Base-by-base conservation (phyloP, 2,329 filamentous ascomycete species). In the Penicillium sp. region DNA sequence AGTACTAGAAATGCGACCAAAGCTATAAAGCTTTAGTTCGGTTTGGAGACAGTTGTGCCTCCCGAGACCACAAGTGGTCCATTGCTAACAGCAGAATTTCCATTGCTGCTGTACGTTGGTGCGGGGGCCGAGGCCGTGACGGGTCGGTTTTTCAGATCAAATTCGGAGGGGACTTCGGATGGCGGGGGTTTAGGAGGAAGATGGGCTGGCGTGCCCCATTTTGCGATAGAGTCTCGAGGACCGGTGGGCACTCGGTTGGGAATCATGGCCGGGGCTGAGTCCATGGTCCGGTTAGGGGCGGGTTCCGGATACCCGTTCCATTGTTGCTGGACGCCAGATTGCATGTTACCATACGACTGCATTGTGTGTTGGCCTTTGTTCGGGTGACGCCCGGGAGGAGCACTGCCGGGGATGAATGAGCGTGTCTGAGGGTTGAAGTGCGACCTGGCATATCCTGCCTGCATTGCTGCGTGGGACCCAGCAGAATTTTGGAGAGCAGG, bases 341-440 rank as follows among this genome's bases (percentile, higher is more conserved):
- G 63, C 55, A 69, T 63, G 17, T 50, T 57, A 33, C 61, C 43
- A 62, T 73, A 74, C 23, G 68, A 51, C 59, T 64, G 67, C 62
- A 69, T 66, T 53, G 54, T 60, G 62, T 67, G 67, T 35, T 71
- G 71, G 54, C 63, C 67, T 58, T 74, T 72, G 47, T 66, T 71
- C 31, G 72, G 69, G 54, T 74, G 72, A 49, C 74, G 73, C 13
- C 64, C 53, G 15, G 68, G 61, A 37, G 71, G 60, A 33, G 68
- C 66, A 43, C 84, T 80, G 51, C 81, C 82, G 2, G 93, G 93
- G 25, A 96, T 85, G 74, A 97, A 97, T 0, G 93, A 90, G 70
- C 96, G 90, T 17, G 90, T 97, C 77, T 96, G 93, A 0, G 93
- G 93, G 71, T 97, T 97, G 78, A 97, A 97, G 13, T 89, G 86